Evolutionary conservation across 768 basidiomycete genomes (phyloP).

Genomic region (Boletus vinaceobasis): DNA sequence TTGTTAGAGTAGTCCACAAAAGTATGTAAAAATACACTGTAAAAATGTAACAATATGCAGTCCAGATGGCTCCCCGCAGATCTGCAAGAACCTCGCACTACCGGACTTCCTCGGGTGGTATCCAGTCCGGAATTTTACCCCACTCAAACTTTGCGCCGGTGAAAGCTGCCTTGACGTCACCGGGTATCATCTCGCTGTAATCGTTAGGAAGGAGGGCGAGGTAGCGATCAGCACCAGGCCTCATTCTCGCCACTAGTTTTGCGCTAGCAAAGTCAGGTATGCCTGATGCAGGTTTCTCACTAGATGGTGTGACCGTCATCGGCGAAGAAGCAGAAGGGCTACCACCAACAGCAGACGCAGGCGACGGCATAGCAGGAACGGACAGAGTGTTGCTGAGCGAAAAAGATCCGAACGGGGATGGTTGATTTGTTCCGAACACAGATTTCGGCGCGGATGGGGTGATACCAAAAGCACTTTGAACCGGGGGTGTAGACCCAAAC

Average conservation of each 20-base stretch:
- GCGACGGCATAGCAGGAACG: slow-evolving; percentile 11
- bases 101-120: slow-evolving; percentile 61
- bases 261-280: slow-evolving; percentile 35
- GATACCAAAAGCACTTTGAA: slow-evolving; percentile 21
- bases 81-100: slow-evolving; percentile 23
- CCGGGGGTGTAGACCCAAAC: slow-evolving; percentile 16
- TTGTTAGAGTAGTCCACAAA: background rate
- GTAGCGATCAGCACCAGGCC: slow-evolving; percentile 51
- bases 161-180: slow-evolving; percentile 51
- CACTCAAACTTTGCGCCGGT: slow-evolving; percentile 56
- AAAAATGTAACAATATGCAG: background rate
- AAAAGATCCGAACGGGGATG: slow-evolving; percentile 28
- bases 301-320: slow-evolving; percentile 20
- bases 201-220: slow-evolving; percentile 53
- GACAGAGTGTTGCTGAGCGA: slow-evolving; percentile 18
- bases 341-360: slow-evolving; percentile 20
- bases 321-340: slow-evolving; percentile 27
- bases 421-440: slow-evolving; percentile 12
- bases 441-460: slow-evolving; percentile 14
- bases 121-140: slow-evolving; percentile 71
- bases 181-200: slow-evolving; percentile 55
- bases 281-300: slow-evolving; percentile 19
- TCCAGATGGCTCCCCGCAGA: background rate
- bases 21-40: slow-evolving; percentile 4
- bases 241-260: slow-evolving; percentile 34